Evolutionary conservation across 495 filamentous ascomycete genomes (phyloP).

Genomic region (Hypoxylon lienhwacheense): DNA sequence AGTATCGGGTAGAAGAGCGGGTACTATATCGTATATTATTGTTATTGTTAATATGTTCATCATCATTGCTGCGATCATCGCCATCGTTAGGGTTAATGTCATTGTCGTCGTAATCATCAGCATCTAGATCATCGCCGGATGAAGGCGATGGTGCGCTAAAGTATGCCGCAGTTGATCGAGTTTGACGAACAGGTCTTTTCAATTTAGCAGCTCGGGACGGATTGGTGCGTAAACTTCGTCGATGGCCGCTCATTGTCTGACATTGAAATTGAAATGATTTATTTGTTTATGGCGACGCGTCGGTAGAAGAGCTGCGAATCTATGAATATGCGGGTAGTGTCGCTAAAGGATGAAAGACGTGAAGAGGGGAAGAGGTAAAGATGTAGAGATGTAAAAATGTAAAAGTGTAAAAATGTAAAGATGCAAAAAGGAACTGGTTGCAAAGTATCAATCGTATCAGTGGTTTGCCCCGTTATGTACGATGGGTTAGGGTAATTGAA

Average conservation of each 20-base stretch:
- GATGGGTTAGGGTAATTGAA: conserved; percentile 1
- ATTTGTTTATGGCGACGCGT: conserved; percentile 4
- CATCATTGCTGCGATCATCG: too few species aligned
- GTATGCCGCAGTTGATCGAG: conserved; percentile 27
- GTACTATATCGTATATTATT: too few species aligned
- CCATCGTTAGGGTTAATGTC: background rate
- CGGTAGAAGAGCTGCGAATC: background rate
- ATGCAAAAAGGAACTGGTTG: too few species aligned
- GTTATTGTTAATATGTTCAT: too few species aligned
- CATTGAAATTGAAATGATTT: conserved; percentile 11
- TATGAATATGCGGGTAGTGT: too few species aligned
- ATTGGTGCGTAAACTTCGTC: conserved; percentile 26
- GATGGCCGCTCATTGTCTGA: conserved; percentile 28
- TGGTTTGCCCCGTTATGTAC: background rate
- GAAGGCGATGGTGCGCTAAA: conserved; percentile 11
- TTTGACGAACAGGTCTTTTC: conserved; percentile 25
- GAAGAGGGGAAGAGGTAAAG: background rate
- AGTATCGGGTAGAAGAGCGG: background rate
- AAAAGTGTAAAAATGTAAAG: too few species aligned
- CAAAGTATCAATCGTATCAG: too few species aligned
- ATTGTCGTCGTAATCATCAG: conserved; percentile 1
- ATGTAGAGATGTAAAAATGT: too few species aligned
- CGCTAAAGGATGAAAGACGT: too few species aligned
- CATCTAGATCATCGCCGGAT: conserved; percentile 1
- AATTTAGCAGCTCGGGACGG: conserved; percentile 35